phyloP scores from a whole-genome alignment of 176 grass and related monocot species.

The Carex parvula region DNA sequence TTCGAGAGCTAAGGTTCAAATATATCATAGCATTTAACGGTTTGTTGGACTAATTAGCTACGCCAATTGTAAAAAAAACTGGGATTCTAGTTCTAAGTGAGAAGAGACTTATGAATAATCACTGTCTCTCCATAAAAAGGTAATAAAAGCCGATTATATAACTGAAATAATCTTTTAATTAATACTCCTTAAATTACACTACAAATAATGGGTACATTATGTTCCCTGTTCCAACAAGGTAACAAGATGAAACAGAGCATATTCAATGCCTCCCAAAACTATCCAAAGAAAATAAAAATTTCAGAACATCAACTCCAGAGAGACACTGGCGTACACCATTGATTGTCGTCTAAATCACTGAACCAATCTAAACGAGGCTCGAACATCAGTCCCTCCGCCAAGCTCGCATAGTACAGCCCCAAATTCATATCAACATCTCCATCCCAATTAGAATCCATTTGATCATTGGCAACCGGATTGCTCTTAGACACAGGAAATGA shows the following conservation, averaged over 20 bases:
- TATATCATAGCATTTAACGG: no score
- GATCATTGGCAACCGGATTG: not conserved
- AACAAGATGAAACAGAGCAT: not conserved
- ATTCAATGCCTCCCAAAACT: not conserved
- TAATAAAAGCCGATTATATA: no score
- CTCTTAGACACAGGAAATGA: not conserved
- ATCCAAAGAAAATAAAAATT: not conserved
- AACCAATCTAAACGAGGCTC: conserved; percentile 21
- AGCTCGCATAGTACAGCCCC: conserved; percentile 28
- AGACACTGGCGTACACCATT: not conserved
- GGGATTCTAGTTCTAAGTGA: no score
- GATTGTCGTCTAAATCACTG: conserved; percentile 26
- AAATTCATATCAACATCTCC: conserved; percentile 7
- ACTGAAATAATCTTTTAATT: no score
- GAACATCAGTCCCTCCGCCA: conserved; percentile 27
- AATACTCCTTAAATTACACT: no score
- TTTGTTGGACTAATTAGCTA: no score
- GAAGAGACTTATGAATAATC: no score
- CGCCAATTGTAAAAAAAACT: no score
- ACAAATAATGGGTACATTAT: no score
- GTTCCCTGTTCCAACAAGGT: not conserved
- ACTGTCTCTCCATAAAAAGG: no score
- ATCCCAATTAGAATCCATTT: conserved; percentile 15
- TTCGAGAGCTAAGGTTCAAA: no score
- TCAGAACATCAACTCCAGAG: conserved; percentile 33